Evolutionary conservation across 2,329 filamentous ascomycete species (phyloP).

Genomic region (Nothophaeocryptopus gaeumannii): DNA sequence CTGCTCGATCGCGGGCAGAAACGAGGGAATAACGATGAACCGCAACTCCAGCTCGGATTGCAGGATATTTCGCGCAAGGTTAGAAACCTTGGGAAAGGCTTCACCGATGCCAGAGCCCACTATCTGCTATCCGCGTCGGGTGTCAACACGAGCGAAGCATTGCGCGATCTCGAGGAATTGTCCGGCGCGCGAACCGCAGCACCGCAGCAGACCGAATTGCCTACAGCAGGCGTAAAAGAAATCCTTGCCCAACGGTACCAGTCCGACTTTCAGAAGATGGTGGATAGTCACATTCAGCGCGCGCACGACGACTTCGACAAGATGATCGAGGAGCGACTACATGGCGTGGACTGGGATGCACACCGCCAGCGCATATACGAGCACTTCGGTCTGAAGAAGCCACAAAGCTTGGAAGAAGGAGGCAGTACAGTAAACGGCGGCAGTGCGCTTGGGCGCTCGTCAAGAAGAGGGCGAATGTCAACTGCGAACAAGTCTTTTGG

Average conservation of each 20-base stretch:
- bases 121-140: conserved; percentile 92
- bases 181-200: conserved; percentile 21
- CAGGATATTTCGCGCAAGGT: conserved; percentile 77
- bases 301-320: conserved; percentile 88
- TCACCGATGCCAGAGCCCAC: conserved; percentile 58
- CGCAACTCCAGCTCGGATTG: conserved; percentile 84
- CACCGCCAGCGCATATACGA: conserved; percentile 92
- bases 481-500: conserved; percentile 57
- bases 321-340: conserved; percentile 91
- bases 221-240: conserved; percentile 29
- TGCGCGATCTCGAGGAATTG: conserved; percentile 66
- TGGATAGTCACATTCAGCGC: conserved; percentile 58
- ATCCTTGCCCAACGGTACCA: conserved; percentile 31
- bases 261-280: conserved; percentile 63
- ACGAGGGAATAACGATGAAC: conserved; percentile 73
- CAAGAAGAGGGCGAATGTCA: conserved; percentile 41
- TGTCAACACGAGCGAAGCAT: conserved; percentile 79
- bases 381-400: conserved; percentile 78
- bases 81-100: conserved; percentile 72
- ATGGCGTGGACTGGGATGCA: conserved; percentile 84
- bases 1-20: conserved; percentile 63
- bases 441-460: conserved; percentile 54
- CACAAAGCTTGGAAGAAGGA: conserved; percentile 33
- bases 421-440: conserved; percentile 32
- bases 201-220: conserved; percentile 8